Base-by-base conservation (phyloP, 2,329 filamentous ascomycete species). In the Sarocladiaceae sp. region DNA sequence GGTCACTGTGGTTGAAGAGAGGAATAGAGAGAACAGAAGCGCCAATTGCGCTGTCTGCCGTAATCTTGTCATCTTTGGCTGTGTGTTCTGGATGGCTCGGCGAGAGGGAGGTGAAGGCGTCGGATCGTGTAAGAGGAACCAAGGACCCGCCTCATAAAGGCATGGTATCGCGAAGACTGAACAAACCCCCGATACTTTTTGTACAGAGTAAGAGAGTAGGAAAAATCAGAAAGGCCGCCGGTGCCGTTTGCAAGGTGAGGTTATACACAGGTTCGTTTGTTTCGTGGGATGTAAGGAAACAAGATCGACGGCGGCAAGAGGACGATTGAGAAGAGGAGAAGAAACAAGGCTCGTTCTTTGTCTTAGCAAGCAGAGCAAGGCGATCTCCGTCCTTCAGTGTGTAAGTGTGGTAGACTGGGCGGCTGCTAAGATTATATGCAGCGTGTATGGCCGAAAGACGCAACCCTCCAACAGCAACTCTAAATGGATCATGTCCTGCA, bases 361-460 rank as follows among this genome's bases (percentile, higher is more conserved):
- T 47, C 26, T 28, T 18, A 28, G 42, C 15, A 31, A 28, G 23
- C 42, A 47, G 10, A 10, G 31, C n/a, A n/a, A 33, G 31, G 10
- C 31, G 31, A 33, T n/a, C 31, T n/a, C 31, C 10, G 31, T n/a
- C n/a, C n/a, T n/a, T n/a, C n/a, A n/a, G 12, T 39, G n/a, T 12
- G 40, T 31, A 26, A 8, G 15, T 5, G 44, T 5, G n/a, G 3
- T 6, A 12, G 10, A 3, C 28, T 22, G 44, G 44, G 44, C 44
- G 44, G 44, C 26, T 48, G 44, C 26, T 48, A 33, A 48, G 44
- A 48, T 48, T 48, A 48, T 48, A 48, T 48, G 44, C 26, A 20
- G n/a, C 22, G 3, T 15, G 17, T 26, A n/a, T n/a, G 23, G 22
- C 20, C 20, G 44, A 7, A 4, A 48, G 13, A 6, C 37, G 26